Conservation (phyloP, 2,329 filamentous ascomycete species). For the Colletotrichum camelliae region DNA sequence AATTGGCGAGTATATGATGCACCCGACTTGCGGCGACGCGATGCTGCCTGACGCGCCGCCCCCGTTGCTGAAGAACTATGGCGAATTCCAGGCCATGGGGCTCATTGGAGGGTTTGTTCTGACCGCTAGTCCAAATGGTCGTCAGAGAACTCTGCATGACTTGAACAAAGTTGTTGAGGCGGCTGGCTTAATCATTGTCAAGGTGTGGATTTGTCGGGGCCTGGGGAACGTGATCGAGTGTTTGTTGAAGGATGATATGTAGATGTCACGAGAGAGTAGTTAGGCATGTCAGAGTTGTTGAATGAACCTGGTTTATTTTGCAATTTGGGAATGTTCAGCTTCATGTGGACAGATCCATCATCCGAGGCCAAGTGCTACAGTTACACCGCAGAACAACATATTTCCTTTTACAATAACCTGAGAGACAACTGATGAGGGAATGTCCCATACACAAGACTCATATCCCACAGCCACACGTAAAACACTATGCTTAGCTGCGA, state of each 20-base stretch:
- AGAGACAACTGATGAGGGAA: too few relatives aligned
- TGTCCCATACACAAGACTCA: too few relatives aligned
- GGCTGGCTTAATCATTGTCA: slow-evolving; percentile 2
- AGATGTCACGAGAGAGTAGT: background rate
- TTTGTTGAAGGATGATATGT: background rate
- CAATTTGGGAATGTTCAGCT: background rate
- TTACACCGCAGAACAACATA: too few relatives aligned
- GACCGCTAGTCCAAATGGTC: background rate
- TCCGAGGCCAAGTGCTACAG: too few relatives aligned
- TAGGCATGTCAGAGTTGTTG: background rate
- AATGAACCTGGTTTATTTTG: background rate
- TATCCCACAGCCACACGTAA: too few relatives aligned
- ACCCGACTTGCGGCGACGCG: slow-evolving; percentile 10
- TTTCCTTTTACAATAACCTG: background rate
- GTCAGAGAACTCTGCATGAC: background rate
- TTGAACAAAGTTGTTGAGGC: background rate
- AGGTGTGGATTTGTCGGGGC: slow-evolving; percentile 10
- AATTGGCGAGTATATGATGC: slow-evolving; percentile 14
- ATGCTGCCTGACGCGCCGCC: slow-evolving; percentile 1
- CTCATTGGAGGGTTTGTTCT: background rate
- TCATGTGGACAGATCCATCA: background rate
- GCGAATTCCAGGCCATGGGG: slow-evolving; percentile 1
- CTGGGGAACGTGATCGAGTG: slow-evolving; percentile 12
- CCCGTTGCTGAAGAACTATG: slow-evolving; percentile 9
- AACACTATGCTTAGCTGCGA: too few relatives aligned